phyloP scores from a whole-genome alignment of 768 basidiomycete genomes.

The Xerocomellus amylosporus region DNA sequence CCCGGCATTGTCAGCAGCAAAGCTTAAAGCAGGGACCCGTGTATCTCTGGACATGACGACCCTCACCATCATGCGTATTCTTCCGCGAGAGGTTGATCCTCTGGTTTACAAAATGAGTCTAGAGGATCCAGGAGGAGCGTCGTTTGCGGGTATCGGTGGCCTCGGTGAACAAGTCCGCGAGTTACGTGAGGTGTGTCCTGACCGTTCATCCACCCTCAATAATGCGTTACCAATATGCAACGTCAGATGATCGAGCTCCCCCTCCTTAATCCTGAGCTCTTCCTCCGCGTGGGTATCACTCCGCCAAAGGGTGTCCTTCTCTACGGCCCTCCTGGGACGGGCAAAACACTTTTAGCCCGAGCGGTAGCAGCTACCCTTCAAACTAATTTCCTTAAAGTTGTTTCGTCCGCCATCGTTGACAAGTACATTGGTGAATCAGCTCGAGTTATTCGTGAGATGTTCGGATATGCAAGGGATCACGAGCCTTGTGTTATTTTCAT shows the following conservation, averaged over 20 bases:
- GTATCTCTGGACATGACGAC: slow-evolving; percentile 99
- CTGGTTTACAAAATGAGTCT: slow-evolving; percentile 99
- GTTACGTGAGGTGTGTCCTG: slow-evolving; percentile 73
- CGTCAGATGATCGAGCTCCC: slow-evolving; percentile 91
- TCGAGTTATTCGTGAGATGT: slow-evolving; percentile 96
- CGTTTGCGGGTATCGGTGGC: slow-evolving; percentile 97
- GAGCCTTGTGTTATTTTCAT: slow-evolving; percentile 99
- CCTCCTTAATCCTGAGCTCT: slow-evolving; percentile 90
- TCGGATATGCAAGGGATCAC: slow-evolving; percentile 95
- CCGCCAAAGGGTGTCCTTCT: slow-evolving; percentile 96
- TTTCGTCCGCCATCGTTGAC: slow-evolving; percentile 96
- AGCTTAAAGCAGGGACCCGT: slow-evolving; percentile 91
- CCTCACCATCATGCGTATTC: slow-evolving; percentile 96
- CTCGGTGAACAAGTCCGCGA: slow-evolving; percentile 95
- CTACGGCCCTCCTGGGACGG: slow-evolving; percentile 95
- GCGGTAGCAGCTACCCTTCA: slow-evolving; percentile 94
- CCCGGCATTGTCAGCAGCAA: slow-evolving; percentile 83
- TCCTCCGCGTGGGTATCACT: slow-evolving; percentile 92
- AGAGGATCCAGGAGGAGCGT: slow-evolving; percentile 93
- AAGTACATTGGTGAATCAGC: slow-evolving; percentile 99
- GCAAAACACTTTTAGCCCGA: slow-evolving; percentile 91
- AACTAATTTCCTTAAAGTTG: slow-evolving; percentile 98
- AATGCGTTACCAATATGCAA: background rate
- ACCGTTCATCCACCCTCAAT: background rate
- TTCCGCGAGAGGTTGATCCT: slow-evolving; percentile 97